phyloP scores from a whole-genome alignment of 768 basidiomycete species.

The Termitomyces bulborhizus region DNA sequence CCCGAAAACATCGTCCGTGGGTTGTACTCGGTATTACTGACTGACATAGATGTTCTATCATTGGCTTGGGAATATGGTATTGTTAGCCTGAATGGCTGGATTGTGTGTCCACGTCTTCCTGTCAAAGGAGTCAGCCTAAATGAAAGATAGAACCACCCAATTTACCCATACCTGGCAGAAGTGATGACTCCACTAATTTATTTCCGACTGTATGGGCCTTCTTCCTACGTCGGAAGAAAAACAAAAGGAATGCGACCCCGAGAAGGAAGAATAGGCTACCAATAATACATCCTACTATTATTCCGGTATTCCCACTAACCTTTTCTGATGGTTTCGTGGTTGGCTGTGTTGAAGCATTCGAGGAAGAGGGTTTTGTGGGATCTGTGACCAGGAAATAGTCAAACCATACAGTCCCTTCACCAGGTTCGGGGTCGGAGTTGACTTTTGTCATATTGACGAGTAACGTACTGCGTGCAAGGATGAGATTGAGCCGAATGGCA shows the following conservation, averaged over 20 bases:
- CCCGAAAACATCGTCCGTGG: background rate
- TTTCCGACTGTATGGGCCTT: background rate
- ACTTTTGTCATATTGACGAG: conserved; percentile 29
- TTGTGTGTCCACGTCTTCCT: background rate
- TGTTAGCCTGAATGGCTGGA: conserved; percentile 10
- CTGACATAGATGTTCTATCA: background rate
- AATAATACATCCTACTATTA: conserved; percentile 25
- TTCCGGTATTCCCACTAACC: conserved; percentile 11
- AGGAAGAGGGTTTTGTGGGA: conserved; percentile 15
- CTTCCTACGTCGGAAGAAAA: conserved; percentile 18
- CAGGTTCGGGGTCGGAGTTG: conserved; percentile 16
- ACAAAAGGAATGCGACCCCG: conserved; percentile 10
- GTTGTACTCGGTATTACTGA: conserved; percentile 1
- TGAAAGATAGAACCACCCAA: background rate
- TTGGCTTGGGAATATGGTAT: background rate
- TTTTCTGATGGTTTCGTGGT: background rate
- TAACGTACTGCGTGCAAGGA: conserved; percentile 19
- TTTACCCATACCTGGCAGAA: background rate
- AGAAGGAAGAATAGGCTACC: conserved; percentile 20
- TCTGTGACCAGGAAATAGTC: conserved; percentile 30
- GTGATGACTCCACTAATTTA: background rate
- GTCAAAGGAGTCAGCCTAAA: background rate
- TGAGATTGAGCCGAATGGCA: background rate
- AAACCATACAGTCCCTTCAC: conserved; percentile 37
- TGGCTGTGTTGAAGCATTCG: conserved; percentile 1